Percentiles rank a stretch among this genome's conserved stretches.
Evolutionary conservation across 208 protist genomes (phyloP).

Genomic region (Leishmania major): DNA sequence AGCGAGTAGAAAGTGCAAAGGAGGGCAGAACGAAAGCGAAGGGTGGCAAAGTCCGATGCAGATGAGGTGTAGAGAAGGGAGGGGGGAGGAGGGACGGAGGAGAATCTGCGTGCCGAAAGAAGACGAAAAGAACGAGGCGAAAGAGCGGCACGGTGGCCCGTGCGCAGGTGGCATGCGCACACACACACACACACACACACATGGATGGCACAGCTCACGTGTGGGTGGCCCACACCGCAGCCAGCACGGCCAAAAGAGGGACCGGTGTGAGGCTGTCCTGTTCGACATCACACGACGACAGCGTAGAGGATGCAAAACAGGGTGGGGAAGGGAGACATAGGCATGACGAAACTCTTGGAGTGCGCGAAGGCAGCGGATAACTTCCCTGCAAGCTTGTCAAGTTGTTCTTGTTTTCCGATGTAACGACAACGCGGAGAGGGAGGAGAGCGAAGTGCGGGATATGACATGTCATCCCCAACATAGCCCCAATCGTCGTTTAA

Average conservation of each 20-base stretch:
- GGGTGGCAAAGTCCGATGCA: background rate
- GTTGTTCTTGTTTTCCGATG: background rate
- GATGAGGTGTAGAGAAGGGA: background rate
- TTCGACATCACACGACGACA: background rate
- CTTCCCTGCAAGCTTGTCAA: background rate
- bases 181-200: too few relatives aligned
- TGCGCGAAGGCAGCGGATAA: background rate
- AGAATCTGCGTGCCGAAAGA: background rate
- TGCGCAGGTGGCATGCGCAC: background rate
- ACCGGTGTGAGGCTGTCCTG: background rate
- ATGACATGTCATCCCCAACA: background rate
- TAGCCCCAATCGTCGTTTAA: background rate
- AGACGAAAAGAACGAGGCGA: background rate
- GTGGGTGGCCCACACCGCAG: background rate
- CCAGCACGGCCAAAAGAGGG: background rate
- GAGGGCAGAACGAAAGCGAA: background rate
- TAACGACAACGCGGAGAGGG: background rate
- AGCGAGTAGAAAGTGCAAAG: background rate
- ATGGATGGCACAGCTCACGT: background rate
- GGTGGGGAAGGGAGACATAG: background rate
- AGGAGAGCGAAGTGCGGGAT: background rate
- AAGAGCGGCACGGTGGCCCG: background rate
- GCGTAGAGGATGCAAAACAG: background rate
- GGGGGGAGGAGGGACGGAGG: background rate
- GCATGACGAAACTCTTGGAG: background rate